Evolutionary conservation across 2,329 filamentous ascomycete genomes (phyloP).

Genomic region (Sphaerulina musiva): DNA sequence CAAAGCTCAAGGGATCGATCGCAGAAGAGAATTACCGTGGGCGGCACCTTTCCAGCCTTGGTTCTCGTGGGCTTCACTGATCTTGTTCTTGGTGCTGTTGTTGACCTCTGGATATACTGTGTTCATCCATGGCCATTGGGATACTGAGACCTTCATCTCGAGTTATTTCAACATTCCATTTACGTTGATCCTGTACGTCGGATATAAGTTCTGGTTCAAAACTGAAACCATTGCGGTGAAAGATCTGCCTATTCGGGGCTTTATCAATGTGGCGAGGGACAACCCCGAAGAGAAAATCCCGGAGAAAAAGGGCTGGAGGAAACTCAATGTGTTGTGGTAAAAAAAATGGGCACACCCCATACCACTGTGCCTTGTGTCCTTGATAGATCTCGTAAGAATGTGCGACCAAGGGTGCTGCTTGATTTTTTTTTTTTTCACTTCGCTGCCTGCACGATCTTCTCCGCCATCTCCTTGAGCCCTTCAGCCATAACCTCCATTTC

Average conservation of each 20-base stretch:
- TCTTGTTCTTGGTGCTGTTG: slow-evolving; percentile 24
- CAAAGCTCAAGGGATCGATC: slow-evolving; percentile 25
- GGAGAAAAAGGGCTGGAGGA: slow-evolving; percentile 21
- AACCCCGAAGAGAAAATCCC: slow-evolving; percentile 24
- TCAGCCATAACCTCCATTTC: slow-evolving; percentile 48
- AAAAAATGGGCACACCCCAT: not conserved
- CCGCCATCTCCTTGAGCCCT: slow-evolving; percentile 45
- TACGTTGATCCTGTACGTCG: slow-evolving; percentile 27
- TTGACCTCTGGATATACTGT: slow-evolving; percentile 29
- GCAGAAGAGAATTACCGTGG: slow-evolving; percentile 25
- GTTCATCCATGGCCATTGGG: slow-evolving; percentile 27
- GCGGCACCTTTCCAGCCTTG: slow-evolving; percentile 29
- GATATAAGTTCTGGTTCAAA: slow-evolving; percentile 25
- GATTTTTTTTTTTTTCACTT: not conserved
- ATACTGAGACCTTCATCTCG: slow-evolving; percentile 26
- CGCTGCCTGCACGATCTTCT: slow-evolving; percentile 23
- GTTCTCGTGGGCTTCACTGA: slow-evolving; percentile 24
- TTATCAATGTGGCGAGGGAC: slow-evolving; percentile 26
- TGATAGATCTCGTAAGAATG: not conserved
- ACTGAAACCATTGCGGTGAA: slow-evolving; percentile 26
- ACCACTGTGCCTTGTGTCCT: too few relatives aligned
- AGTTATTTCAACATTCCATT: slow-evolving; percentile 30
- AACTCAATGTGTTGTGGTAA: slow-evolving; percentile 29
- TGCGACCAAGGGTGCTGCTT: too few relatives aligned
- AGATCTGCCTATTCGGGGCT: slow-evolving; percentile 26